These are phyloP conservation scores for Akanthomyces lecanii DNA, from an alignment of 2,329 filamentous ascomycete genomes.

Conservation along the genomic window DNA sequence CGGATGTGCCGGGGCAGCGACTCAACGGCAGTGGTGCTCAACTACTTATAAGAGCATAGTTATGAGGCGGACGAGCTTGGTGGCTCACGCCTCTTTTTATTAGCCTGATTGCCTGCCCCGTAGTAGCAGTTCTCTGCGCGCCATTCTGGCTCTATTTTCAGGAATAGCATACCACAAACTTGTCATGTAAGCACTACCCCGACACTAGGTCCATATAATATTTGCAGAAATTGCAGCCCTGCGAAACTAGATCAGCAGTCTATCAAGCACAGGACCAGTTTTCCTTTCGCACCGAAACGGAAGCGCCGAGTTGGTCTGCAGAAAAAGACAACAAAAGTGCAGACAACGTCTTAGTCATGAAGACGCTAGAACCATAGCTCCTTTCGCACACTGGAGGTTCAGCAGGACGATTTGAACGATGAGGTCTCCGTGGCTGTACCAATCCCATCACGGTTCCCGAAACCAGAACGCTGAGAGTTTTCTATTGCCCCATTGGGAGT, in stretches of 20 bases:
- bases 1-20: no score
- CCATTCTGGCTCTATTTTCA: background rate
- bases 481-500: no score
- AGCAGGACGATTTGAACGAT: background rate
- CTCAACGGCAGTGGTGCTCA: no score
- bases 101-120: no score
- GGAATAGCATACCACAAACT: background rate
- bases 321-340: background rate
- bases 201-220: background rate
- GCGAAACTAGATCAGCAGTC: background rate
- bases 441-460: no score
- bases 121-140: background rate
- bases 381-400: background rate
- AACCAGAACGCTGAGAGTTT: no score
- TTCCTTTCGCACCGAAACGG: background rate
- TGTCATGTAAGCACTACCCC: background rate
- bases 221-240: background rate
- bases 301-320: background rate
- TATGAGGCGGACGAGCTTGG: no score
- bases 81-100: no score
- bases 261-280: background rate
- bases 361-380: background rate
- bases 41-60: no score
- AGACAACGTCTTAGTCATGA: background rate
- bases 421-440: no score